These are phyloP conservation scores for Irpex sp. DNA, from an alignment of 1,284 basidiomycete genomes.

Conservation along the genomic window DNA sequence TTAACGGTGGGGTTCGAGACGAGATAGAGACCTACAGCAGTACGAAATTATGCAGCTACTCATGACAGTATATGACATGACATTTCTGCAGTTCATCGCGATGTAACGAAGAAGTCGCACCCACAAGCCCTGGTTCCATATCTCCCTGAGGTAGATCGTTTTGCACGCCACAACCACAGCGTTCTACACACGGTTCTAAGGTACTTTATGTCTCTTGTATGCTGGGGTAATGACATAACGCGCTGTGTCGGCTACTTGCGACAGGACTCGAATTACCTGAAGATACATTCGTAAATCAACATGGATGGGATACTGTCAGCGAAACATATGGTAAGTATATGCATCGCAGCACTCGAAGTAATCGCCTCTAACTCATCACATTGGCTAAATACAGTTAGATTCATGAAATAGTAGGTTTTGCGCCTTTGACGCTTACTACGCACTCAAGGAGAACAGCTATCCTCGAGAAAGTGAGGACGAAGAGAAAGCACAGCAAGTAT, in stretches of 20 bases:
- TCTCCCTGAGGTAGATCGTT: background rate
- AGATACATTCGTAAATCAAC: constrained; percentile 29
- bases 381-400: constrained; percentile 26
- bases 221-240: background rate
- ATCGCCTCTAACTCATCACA: background rate
- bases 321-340: constrained; percentile 27
- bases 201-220: background rate
- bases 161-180: background rate
- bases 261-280: constrained; percentile 31
- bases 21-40: background rate
- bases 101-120: background rate
- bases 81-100: background rate
- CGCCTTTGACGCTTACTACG: background rate
- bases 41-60: background rate
- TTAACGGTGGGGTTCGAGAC: background rate
- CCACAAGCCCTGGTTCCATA: background rate
- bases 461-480: constrained; percentile 43
- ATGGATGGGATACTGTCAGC: constrained; percentile 23
- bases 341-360: background rate
- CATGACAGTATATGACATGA: background rate
- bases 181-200: background rate
- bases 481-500: constrained; percentile 46
- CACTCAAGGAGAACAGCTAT: constrained; percentile 18
- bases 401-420: constrained; percentile 32
- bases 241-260: constrained; percentile 37